Evolutionary conservation across 2,329 filamentous ascomycete species (phyloP).

Genomic region (Arthroderma sp.): DNA sequence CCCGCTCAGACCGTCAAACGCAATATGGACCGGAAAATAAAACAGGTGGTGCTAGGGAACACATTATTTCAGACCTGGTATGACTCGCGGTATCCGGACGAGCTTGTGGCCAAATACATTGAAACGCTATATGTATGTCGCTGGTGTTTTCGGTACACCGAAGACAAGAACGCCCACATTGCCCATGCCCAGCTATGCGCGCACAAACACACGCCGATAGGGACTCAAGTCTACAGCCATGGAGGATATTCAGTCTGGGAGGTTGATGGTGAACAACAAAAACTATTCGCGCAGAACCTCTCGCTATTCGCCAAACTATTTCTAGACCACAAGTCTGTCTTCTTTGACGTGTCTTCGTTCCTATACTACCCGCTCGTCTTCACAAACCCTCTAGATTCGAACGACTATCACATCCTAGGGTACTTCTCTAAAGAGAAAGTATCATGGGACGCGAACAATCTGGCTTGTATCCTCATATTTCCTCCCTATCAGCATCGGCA

Average conservation of each 20-base stretch:
- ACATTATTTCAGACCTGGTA: conserved; percentile 84
- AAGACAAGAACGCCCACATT: conserved; percentile 25
- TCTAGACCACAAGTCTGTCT: conserved; percentile 94
- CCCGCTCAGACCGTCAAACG: conserved; percentile 17
- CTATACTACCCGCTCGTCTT: conserved; percentile 87
- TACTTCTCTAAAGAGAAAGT: conserved; percentile 99
- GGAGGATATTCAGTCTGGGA: conserved; percentile 81
- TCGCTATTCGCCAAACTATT: conserved; percentile 96
- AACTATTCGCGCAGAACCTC: conserved; percentile 87
- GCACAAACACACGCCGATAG: conserved; percentile 44
- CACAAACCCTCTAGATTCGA: conserved; percentile 38
- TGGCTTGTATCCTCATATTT: conserved; percentile 91
- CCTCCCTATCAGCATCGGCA: conserved; percentile 90
- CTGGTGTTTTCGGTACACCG: conserved; percentile 85
- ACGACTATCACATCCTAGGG: conserved; percentile 55
- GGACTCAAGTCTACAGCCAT: conserved; percentile 62
- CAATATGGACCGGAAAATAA: conserved; percentile 58
- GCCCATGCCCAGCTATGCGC: conserved; percentile 40
- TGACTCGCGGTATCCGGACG: conserved; percentile 72
- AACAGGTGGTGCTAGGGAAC: conserved; percentile 74
- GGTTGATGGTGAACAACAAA: conserved; percentile 77
- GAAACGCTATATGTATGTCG: conserved; percentile 74
- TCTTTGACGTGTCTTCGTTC: conserved; percentile 90
- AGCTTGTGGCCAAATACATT: conserved; percentile 40
- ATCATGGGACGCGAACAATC: conserved; percentile 96